Conservation (phyloP, 169 alveolate genomes). For the Plasmodium gaboni region DNA sequence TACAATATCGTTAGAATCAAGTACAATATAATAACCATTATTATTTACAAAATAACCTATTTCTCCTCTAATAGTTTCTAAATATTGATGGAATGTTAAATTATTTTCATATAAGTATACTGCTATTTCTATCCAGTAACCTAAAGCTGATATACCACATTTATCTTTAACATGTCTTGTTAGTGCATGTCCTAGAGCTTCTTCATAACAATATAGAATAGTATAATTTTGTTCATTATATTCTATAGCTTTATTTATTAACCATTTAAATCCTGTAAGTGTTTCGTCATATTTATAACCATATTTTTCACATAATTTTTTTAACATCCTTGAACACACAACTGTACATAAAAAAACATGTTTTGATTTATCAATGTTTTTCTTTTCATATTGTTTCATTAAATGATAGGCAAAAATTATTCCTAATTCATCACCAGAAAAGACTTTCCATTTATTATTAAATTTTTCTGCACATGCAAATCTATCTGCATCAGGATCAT, state of each 20-base stretch:
- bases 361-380: conserved; percentile 64
- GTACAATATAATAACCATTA: conserved; percentile 82
- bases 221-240: conserved; percentile 72
- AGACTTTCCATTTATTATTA: conserved; percentile 82
- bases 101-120: conserved; percentile 81
- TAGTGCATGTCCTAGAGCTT: conserved; percentile 86
- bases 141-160: conserved; percentile 90
- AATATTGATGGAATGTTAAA: conserved; percentile 74
- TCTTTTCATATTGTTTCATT: conserved; percentile 48
- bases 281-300: conserved; percentile 83
- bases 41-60: conserved; percentile 84
- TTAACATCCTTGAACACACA: conserved; percentile 76
- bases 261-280: conserved; percentile 88
- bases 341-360: conserved; percentile 79
- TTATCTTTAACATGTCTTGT: conserved; percentile 83
- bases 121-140: conserved; percentile 82
- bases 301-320: conserved; percentile 77
- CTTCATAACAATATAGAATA: conserved; percentile 83
- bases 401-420: conserved; percentile 78
- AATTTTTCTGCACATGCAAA: conserved; percentile 87
- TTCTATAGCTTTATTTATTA: conserved; percentile 82
- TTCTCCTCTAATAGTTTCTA: conserved; percentile 71
- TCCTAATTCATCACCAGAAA: conserved; percentile 85
- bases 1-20: conserved; percentile 76
- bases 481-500: conserved; percentile 92